Base-by-base conservation (phyloP, 225 moss, liverwort and hornwort genomes). In the Bryum argenteum region DNA sequence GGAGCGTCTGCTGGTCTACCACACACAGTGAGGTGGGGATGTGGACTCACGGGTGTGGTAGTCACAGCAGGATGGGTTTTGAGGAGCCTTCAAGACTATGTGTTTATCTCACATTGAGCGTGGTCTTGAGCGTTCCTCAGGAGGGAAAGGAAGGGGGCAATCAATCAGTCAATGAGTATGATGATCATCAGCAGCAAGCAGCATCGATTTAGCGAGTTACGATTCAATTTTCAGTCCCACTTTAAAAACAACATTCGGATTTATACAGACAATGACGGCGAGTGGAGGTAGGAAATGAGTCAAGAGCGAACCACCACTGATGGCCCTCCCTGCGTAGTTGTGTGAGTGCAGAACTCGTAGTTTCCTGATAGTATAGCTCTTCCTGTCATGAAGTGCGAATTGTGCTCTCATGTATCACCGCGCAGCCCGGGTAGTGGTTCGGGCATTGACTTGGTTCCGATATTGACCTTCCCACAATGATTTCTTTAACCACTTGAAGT, bases 101-200 rank as follows among this genome's bases (percentile, higher is more conserved):
- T 88, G 88, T 82, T 33, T 81, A 78, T 82, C 94, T 91, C 91
- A 88, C 91, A 91, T 94, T 91, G 94, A 91, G 90, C 91, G 88
- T 84, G 89, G 88, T 94, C 91, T 94, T 94, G 94, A 94, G 91
- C 79, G 83, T 21, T 87, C 94, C 94, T 94, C 94, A 90, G 73
- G 73, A 71, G 67, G 79, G 81, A 71, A 7, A 52, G 70, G 76
- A 58, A 66, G 73, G 73, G 6, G 75, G 19, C 1, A 16, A 9
- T 19, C 48, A 47, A 20, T 18, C 11, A 5, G 52, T 6, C 4
- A 47, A 14, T 15, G 11, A 1, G 0, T 14, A 48, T 48, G 16
- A 67, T 19, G 15, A 3, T 3, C 47, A 22, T 65, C 24, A 6
- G 48, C 16, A 48, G 2, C 0, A 3, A 9, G 37, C 3, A n/a